These are phyloP conservation scores for Verbena officinalis DNA, from an alignment of 257 asterid genomes.

Conservation along the genomic window DNA sequence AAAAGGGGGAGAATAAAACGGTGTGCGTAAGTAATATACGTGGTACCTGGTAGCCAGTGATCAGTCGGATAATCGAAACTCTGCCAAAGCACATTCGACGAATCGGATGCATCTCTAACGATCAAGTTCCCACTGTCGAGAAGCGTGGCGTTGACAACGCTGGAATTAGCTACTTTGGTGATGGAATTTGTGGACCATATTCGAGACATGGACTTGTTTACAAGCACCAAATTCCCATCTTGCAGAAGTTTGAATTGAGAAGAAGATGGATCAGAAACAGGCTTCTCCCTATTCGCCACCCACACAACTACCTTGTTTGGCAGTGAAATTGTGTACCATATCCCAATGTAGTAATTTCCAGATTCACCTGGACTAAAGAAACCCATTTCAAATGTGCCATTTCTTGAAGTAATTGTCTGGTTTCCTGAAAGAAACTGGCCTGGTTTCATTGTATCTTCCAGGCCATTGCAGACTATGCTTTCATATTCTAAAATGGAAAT, in stretches of 20 bases:
- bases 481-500: background rate
- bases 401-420: background rate
- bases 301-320: background rate
- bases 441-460: background rate
- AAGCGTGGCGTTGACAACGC: background rate
- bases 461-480: background rate
- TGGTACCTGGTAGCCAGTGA: background rate
- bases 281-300: background rate
- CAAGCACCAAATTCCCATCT: background rate
- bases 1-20: too few relatives aligned
- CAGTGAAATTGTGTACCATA: background rate
- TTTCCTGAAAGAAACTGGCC: background rate
- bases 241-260: background rate
- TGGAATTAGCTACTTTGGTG: background rate
- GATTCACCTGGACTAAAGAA: slow-evolving; percentile 18
- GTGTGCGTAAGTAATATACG: too few relatives aligned
- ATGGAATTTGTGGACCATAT: background rate
- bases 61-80: slow-evolving; percentile 2
- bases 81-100: background rate
- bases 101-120: background rate
- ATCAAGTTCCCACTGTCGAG: background rate
- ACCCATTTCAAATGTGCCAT: slow-evolving; percentile 18
- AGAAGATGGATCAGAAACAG: slow-evolving; percentile 6
- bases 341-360: background rate
- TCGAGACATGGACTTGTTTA: background rate